Evolutionary conservation across 208 protist genomes (phyloP).

Genomic region (Acanthamoeba culbertsoni): DNA sequence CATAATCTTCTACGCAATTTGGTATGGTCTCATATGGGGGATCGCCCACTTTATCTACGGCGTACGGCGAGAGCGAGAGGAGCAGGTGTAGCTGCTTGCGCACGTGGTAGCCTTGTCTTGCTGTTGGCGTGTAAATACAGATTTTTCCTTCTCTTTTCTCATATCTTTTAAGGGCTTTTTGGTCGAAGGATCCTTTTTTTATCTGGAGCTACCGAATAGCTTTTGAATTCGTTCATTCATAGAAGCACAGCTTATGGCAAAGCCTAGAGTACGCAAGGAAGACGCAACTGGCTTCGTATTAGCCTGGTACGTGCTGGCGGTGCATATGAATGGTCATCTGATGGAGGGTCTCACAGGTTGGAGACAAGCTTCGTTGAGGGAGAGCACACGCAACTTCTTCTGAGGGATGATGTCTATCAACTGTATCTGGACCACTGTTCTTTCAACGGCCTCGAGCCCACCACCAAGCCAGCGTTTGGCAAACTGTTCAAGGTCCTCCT

Average conservation of each 20-base stretch:
- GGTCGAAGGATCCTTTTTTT: too few species aligned
- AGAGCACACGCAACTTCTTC: neutral
- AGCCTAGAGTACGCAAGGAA: neutral
- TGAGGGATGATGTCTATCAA: neutral
- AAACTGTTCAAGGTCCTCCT: slow-evolving; percentile 28
- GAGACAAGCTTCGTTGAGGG: neutral
- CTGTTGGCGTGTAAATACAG: too few species aligned
- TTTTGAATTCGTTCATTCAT: too few species aligned
- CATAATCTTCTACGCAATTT: neutral
- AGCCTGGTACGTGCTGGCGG: neutral
- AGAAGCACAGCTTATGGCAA: too few species aligned
- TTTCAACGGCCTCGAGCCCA: neutral
- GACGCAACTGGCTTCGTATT: neutral
- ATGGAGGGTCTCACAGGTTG: too few species aligned
- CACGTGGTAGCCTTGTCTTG: too few species aligned
- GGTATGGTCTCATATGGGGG: neutral
- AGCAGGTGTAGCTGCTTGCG: too few species aligned
- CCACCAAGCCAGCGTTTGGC: neutral
- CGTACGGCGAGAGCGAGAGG: neutral
- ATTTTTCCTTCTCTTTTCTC: too few species aligned
- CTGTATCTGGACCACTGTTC: neutral
- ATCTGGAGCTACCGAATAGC: too few species aligned
- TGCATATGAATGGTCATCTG: too few species aligned
- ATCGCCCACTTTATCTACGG: slow-evolving; percentile 27
- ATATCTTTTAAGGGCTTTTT: too few species aligned